phyloP scores from a whole-genome alignment of 208 protist species.

The Leishmania mexicana region DNA sequence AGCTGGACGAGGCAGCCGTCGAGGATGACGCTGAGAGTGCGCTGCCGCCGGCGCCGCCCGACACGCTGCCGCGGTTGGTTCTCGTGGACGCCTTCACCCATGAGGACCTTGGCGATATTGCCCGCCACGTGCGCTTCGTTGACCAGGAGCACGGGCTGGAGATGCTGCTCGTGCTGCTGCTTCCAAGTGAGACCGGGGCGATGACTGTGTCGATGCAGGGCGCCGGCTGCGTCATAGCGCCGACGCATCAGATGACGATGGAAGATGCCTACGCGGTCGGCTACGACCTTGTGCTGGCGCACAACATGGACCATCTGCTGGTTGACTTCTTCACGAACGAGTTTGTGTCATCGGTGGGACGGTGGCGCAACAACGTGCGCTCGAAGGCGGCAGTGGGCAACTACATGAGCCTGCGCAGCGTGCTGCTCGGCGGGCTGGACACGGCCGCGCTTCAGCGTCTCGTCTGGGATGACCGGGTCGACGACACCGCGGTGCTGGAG shows the following conservation, averaged over 20 bases:
- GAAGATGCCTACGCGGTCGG: slow-evolving; percentile 70
- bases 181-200: slow-evolving; percentile 29
- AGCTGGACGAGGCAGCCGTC: neutral
- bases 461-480: slow-evolving; percentile 50
- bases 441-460: slow-evolving; percentile 44
- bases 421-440: slow-evolving; percentile 58
- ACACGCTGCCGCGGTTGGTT: slow-evolving; percentile 67
- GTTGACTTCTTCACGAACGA: slow-evolving; percentile 70
- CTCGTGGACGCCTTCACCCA: slow-evolving; percentile 85
- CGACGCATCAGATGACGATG: slow-evolving; percentile 47
- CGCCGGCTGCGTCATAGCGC: slow-evolving; percentile 54
- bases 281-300: slow-evolving; percentile 78
- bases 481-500: slow-evolving; percentile 56
- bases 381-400: slow-evolving; percentile 76
- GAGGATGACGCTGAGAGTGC: slow-evolving; percentile 20
- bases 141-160: slow-evolving; percentile 67
- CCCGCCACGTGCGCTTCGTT: slow-evolving; percentile 66
- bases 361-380: slow-evolving; percentile 81
- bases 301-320: slow-evolving; percentile 80
- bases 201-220: slow-evolving; percentile 41
- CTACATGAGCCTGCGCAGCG: slow-evolving; percentile 70
- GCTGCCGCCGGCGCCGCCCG: slow-evolving; percentile 30
- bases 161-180: slow-evolving; percentile 70
- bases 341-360: slow-evolving; percentile 74
- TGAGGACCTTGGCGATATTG: slow-evolving; percentile 73